Conservation (phyloP, 257 asterid species). For the Datura wrightii region DNA sequence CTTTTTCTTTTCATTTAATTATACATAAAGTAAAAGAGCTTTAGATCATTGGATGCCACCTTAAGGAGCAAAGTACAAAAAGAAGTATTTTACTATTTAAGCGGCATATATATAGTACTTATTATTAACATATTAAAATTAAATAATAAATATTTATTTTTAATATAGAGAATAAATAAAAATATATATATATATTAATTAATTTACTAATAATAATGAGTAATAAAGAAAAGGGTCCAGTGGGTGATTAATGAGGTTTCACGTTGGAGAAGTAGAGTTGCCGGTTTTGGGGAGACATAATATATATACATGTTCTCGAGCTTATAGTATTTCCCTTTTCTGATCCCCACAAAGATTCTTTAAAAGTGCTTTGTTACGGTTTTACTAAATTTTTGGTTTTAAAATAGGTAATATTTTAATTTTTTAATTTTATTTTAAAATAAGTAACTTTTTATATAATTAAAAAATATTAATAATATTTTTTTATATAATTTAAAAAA, state of each 20-base stretch:
- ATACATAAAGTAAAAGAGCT: conserved; percentile 1
- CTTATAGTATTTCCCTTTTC: background rate
- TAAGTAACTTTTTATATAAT: too few relatives aligned
- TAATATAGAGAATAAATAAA: too few relatives aligned
- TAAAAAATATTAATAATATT: too few relatives aligned
- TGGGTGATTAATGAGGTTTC: background rate
- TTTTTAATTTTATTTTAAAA: too few relatives aligned
- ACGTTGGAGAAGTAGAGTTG: conserved; percentile 13
- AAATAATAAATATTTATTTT: too few relatives aligned
- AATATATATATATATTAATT: too few relatives aligned
- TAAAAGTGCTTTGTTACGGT: too few relatives aligned
- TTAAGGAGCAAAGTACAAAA: conserved; percentile 21
- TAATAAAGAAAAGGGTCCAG: background rate
- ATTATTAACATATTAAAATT: background rate
- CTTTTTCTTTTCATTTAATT: background rate
- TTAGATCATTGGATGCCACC: conserved; percentile 29
- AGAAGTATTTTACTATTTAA: conserved; percentile 7
- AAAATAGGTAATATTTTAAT: too few relatives aligned
- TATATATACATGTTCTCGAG: background rate
- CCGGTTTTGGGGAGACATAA: conserved; percentile 28
- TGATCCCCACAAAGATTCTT: background rate
- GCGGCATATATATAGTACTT: background rate
- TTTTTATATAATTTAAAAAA: too few relatives aligned
- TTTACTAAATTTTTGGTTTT: too few relatives aligned
- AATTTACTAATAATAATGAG: background rate